Evolutionary conservation across 2,329 filamentous ascomycete genomes (phyloP), one percentile per base, ranked within the genome.

Genomic region (Sporothrix variecibatus): DNA sequence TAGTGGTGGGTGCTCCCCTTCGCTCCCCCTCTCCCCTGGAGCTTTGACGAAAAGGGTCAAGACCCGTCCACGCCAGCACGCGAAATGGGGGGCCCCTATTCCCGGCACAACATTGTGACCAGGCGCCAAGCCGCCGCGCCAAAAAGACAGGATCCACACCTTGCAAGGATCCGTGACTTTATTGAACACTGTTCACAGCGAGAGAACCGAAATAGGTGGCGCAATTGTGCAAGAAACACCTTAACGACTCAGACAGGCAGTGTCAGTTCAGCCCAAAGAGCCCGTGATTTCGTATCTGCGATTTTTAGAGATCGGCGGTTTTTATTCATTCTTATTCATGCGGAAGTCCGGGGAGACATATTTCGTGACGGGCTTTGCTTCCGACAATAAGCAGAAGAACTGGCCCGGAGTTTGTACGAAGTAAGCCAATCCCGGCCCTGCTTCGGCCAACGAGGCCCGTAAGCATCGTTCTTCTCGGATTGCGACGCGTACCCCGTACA

Each of bases 11-110:
- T 20, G 40, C 6, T 43, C 6, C 40, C 5, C 34, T 34, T 34
- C 34, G 4, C 34, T 17, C 15, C 9, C 38, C 8, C 34, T 17
- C 15, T 12, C 38, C n/a, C 34, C 60, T 60, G 56, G 15, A 60
- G 9, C 31, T 11, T 64, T 40, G 34, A 40, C 58, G 58, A 62
- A 65, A 67, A 40, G 23, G 38, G 12, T 17, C 62, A 46, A 46
- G 38, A 17, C 62, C 6, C n/a, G 15, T 34, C 34, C 34, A 34
- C 34, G 34, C 34, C 34, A 46, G 11, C 34, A 26, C n/a, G n/a
- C 62, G 23, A 67, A 67, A 67, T 23, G 62, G 62, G 38, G 62
- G 56, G 12, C 62, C 62, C 62, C 62, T 43, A 46, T 46, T 67
- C 23, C 38, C 38, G 23, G 38, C 38, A 46, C 62, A 46, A 23